Conservation (phyloP, 2,329 filamentous ascomycete genomes). For the Cytospora piceicola region DNA sequence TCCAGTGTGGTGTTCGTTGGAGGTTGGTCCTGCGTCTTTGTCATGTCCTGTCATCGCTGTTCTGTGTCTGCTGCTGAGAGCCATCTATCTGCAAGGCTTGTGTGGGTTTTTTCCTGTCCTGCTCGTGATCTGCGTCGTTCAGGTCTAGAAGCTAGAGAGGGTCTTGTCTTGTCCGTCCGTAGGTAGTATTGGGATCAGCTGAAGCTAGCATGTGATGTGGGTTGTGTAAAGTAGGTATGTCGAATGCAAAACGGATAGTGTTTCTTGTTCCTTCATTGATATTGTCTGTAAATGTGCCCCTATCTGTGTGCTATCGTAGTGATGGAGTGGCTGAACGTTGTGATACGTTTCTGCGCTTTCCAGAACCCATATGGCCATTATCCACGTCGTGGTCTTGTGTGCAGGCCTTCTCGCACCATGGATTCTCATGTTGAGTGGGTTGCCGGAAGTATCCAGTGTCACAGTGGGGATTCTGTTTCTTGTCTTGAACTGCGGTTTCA, state of each 20-base stretch:
- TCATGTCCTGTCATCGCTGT: slow-evolving; percentile 5
- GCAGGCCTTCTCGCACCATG: background rate
- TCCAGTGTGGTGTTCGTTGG: background rate
- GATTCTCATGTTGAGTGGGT: too few relatives aligned
- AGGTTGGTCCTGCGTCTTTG: background rate
- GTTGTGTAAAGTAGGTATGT: slow-evolving; percentile 23
- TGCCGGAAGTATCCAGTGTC: too few relatives aligned
- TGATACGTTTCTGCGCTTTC: background rate
- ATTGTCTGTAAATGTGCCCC: background rate
- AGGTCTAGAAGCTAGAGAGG: slow-evolving; percentile 5
- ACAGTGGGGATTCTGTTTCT: too few relatives aligned
- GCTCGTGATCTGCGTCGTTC: background rate
- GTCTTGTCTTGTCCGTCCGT: slow-evolving; percentile 12
- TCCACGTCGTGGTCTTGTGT: too few relatives aligned
- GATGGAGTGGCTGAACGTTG: background rate
- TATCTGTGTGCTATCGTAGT: background rate
- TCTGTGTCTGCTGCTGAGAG: slow-evolving; percentile 3
- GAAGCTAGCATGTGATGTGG: slow-evolving; percentile 23
- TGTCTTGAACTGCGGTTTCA: too few relatives aligned
- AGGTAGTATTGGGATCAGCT: slow-evolving; percentile 26
- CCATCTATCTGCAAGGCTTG: slow-evolving; percentile 10
- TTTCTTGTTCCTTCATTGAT: slow-evolving; percentile 16
- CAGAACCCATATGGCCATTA: too few relatives aligned
- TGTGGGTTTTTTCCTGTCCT: background rate
- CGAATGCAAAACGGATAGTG: slow-evolving; percentile 26